These are phyloP conservation scores for Acacia crassicarpa DNA, from an alignment of 306 rosid genomes.

Conservation along the genomic window DNA sequence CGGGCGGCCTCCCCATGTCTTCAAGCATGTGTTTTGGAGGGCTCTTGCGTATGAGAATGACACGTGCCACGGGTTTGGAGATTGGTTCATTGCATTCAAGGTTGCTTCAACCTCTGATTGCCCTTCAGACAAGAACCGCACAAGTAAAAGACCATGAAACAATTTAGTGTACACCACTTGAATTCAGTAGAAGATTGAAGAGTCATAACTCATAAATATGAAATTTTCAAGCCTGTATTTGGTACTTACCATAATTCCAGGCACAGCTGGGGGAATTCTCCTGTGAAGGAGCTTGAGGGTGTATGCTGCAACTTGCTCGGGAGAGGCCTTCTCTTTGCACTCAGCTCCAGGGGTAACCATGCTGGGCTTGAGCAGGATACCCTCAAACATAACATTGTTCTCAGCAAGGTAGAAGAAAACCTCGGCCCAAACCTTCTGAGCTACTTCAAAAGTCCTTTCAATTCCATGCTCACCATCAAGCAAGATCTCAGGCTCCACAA, in stretches of 20 bases:
- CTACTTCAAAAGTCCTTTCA: constrained; percentile 85
- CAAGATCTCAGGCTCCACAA: constrained; percentile 97
- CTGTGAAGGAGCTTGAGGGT: constrained; percentile 84
- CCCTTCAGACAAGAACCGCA: constrained; percentile 95
- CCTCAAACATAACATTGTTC: constrained; percentile 85
- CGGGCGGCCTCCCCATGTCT: constrained; percentile 89
- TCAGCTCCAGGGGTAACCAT: constrained; percentile 99
- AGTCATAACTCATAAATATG: background rate
- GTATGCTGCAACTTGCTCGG: constrained; percentile 70
- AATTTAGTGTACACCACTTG: background rate
- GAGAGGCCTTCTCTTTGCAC: constrained; percentile 76
- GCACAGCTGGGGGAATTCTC: constrained; percentile 93
- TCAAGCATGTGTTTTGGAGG: constrained; percentile 87
- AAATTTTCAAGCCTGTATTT: background rate
- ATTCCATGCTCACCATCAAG: constrained; percentile 90
- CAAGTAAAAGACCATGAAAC: constrained; percentile 6
- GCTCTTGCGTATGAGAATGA: constrained; percentile 98
- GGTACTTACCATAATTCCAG: constrained; percentile 86
- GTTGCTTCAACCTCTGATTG: constrained; percentile 99
- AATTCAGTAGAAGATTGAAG: background rate
- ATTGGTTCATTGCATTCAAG: constrained; percentile 69
- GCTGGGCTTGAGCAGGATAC: constrained; percentile 96
- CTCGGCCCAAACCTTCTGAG: constrained; percentile 90
- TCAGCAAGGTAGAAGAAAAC: constrained; percentile 91
- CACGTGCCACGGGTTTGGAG: constrained; percentile 98